Evolutionary conservation across 1,139 yeast genomes (phyloP).

Genomic region (Magnusiomyces paraingens): DNA sequence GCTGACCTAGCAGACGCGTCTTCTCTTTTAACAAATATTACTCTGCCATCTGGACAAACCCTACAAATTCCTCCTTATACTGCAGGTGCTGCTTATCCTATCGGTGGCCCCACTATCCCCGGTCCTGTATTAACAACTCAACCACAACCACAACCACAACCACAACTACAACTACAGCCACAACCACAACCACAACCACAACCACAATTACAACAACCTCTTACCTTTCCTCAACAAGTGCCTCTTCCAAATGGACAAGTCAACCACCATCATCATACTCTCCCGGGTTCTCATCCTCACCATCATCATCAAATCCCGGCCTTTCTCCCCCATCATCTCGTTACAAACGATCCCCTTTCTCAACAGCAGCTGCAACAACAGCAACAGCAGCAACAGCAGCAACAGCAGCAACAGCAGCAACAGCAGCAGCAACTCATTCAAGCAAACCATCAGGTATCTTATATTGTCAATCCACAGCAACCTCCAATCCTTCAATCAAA

Average conservation of each 20-base stretch:
- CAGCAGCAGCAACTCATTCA: no score
- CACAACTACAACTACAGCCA: slow-evolving; percentile 8
- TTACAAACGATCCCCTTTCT: slow-evolving; percentile 6
- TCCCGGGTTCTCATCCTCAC: background rate
- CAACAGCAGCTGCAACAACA: no score
- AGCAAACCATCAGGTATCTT: no score
- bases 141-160: background rate
- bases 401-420: no score
- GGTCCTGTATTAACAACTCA: background rate
- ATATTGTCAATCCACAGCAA: background rate
- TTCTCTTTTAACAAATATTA: slow-evolving; percentile 17
- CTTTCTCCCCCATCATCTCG: slow-evolving; percentile 1
- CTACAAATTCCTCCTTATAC: slow-evolving; percentile 11
- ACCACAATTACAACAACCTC: slow-evolving; percentile 8
- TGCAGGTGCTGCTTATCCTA: background rate
- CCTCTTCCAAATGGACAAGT: background rate
- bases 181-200: background rate
- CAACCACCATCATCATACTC: slow-evolving; percentile 6
- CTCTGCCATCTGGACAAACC: slow-evolving; percentile 9
- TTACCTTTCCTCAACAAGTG: background rate
- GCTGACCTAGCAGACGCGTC: slow-evolving; percentile 33
- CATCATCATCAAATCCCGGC: background rate
- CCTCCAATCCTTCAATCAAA: slow-evolving; percentile 2
- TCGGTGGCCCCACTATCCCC: background rate
- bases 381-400: no score